Evolutionary conservation across 1,139 yeast genomes (phyloP), one percentile per base, ranked within the genome.

Genomic region (Hyphopichia buzzinii): DNA sequence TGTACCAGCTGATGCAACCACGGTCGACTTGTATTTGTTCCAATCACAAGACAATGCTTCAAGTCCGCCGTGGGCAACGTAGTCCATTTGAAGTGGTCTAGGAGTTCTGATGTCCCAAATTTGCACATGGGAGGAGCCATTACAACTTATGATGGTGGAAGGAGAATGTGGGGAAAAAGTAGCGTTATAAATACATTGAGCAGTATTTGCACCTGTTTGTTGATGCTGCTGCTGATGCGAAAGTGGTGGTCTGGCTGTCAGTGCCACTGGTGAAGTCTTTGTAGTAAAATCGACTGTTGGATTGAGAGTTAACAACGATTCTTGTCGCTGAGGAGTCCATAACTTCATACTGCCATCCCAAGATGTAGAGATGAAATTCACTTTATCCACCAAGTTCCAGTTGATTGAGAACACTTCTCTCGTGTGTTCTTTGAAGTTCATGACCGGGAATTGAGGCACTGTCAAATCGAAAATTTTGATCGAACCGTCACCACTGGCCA

Each of bases 331-430:
- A 0, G 95, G 92, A 1, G 81, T 62, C 82, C 82, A 77, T 7
- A 92, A 54, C 59, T 87, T 88, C 34, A 90, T 76, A 1, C 84
- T 69, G 0, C 97, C 96, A 58, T 92, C 97, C 97, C 97, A 92
- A 16, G 95, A 84, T 19, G 90, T 74, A 15, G 92, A 75, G 28
- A 84, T 79, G 57, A 90, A 86, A 21, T 69, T 68, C 1, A 74
- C 52, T 57, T 89, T 90, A 46, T 85, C 90, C 3, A 84, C 82
- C 50, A 85, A 59, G 58, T 87, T 88, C 97, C 97, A 90, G 54
- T 81, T 78, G 29, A 90, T 82, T 3, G 87, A 75, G 47, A 88
- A 87, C n/a, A 87, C 96, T 55, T 92, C 98, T 39, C 85, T 70
- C 24, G 74, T 61, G 58, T 92, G 98, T 50, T 87, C 97, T 36